Base-by-base conservation (phyloP, 1,284 basidiomycete genomes). In the Ustilago hordei region DNA sequence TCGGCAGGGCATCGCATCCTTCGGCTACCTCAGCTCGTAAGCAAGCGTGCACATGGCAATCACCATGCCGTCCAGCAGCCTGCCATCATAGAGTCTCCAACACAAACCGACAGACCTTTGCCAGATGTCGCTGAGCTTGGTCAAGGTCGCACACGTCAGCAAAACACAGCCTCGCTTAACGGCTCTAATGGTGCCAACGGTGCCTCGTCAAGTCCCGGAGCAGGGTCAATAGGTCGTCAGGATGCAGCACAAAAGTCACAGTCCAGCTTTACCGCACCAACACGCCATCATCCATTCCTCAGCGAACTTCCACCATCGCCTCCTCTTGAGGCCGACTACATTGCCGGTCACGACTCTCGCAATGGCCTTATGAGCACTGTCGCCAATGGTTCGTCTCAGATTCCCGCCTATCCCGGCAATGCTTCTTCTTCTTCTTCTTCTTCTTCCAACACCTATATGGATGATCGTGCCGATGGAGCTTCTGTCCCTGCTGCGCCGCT, bases 261-360 rank as follows among this genome's bases (percentile, higher is more conserved):
- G 47, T 66, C 64, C 28, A 70, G 69, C 63, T 77, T 69, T 59
- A 78, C 76, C 4, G 79, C 79, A 3, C 76, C 76, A 4, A 73
- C 76, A 11, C 66, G 76, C 9, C 73, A 76, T 38, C 75, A 80
- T 59, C 77, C 81, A 2, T 72, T 82, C 23, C 67, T 81, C 55
- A 74, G 78, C 68, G 81, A 83, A 61, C 73, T 83, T 15, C 81
- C 81, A 39, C 81, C 81, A 15, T 81, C 79, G 1, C 81, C 81
- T 17, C 81, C 81, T 3, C 71, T 81, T 28, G 81, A 83, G 55
- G 70, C 80, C 8, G 78, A 81, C 48, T 75, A 76, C 50, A 41
- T 76, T 28, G 47, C 64, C 6, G 74, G 71, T 8, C 64, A 69
- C 23, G 60, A 75, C 54, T 71, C 69, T 23, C 68, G 76, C 47